Evolutionary conservation across 2,329 filamentous ascomycete species (phyloP).

Genomic region (Ambrosiella cleistominuta): DNA sequence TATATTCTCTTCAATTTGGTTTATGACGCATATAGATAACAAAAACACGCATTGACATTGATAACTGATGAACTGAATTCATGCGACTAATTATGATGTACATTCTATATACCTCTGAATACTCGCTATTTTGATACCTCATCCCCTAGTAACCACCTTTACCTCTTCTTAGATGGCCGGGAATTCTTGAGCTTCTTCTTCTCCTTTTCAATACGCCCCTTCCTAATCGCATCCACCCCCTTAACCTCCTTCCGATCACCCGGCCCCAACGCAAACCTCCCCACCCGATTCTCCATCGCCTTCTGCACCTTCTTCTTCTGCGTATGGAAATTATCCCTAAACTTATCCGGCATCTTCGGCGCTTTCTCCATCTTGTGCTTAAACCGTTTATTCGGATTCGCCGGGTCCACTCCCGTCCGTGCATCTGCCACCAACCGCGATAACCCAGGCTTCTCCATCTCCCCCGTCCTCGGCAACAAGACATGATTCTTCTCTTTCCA

Average conservation of each 20-base stretch:
- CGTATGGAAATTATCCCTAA: conserved; percentile 73
- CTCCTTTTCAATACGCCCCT: conserved; percentile 61
- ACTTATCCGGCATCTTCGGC: conserved; percentile 87
- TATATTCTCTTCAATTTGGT: too few species aligned
- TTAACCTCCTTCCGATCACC: conserved; percentile 65
- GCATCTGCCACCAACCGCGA: conserved; percentile 15
- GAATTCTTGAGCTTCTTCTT: conserved; percentile 74
- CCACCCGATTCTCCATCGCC: conserved; percentile 68
- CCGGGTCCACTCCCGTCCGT: background rate
- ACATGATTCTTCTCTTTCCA: conserved; percentile 83
- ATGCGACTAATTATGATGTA: too few species aligned
- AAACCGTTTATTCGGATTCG: conserved; percentile 34
- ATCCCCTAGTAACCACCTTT: background rate
- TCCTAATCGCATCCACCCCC: conserved; percentile 68
- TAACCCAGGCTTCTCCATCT: conserved; percentile 42
- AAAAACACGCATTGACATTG: too few species aligned
- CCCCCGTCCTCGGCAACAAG: conserved; percentile 62
- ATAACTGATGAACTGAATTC: too few species aligned
- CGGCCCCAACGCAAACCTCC: conserved; percentile 52
- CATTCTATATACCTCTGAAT: too few species aligned
- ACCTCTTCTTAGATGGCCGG: conserved; percentile 52
- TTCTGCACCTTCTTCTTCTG: conserved; percentile 80
- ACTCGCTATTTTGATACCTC: too few species aligned
- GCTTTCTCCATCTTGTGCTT: conserved; percentile 77
- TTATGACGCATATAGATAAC: too few species aligned